phyloP scores from a whole-genome alignment of 2,329 filamentous ascomycete genomes.

The Pochonia chlamydosporia region DNA sequence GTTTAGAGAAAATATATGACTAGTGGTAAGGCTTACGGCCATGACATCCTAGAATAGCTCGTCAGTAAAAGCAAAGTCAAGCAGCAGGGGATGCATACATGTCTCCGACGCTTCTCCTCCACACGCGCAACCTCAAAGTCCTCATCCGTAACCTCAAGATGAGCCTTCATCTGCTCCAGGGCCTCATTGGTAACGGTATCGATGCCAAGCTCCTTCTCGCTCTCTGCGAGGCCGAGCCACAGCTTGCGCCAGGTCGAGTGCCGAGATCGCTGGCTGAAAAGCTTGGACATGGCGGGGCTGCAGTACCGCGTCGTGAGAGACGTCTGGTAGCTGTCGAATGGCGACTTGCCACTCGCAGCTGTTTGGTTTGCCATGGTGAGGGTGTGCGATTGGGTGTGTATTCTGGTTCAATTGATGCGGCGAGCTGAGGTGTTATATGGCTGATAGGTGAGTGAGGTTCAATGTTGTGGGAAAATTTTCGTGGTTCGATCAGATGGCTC shows the following conservation, averaged over 20 bases:
- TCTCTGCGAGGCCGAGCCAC: constrained; percentile 80
- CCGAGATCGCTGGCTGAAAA: constrained; percentile 73
- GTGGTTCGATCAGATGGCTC: too few species aligned
- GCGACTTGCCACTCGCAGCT: too few species aligned
- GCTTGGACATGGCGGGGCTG: constrained; percentile 66
- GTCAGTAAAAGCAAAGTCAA: constrained; percentile 8
- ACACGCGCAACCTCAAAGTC: constrained; percentile 69
- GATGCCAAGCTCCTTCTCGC: constrained; percentile 75
- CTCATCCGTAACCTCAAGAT: constrained; percentile 68
- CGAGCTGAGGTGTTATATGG: too few species aligned
- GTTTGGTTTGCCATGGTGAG: too few species aligned
- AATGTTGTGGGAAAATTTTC: too few species aligned
- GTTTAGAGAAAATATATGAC: background rate
- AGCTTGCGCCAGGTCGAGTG: constrained; percentile 77
- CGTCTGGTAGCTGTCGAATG: constrained; percentile 48
- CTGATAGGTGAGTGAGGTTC: too few species aligned
- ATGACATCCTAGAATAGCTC: constrained; percentile 41
- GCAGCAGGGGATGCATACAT: constrained; percentile 26
- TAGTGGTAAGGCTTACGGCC: constrained; percentile 36
- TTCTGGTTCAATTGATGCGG: too few species aligned
- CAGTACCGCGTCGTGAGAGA: constrained; percentile 68
- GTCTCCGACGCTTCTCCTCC: constrained; percentile 68
- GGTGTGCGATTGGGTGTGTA: too few species aligned
- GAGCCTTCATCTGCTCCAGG: constrained; percentile 68
- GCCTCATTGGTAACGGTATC: constrained; percentile 65